phyloP scores from a whole-genome alignment of 2,329 filamentous ascomycete species.

The Dactylellina parvicollis region DNA sequence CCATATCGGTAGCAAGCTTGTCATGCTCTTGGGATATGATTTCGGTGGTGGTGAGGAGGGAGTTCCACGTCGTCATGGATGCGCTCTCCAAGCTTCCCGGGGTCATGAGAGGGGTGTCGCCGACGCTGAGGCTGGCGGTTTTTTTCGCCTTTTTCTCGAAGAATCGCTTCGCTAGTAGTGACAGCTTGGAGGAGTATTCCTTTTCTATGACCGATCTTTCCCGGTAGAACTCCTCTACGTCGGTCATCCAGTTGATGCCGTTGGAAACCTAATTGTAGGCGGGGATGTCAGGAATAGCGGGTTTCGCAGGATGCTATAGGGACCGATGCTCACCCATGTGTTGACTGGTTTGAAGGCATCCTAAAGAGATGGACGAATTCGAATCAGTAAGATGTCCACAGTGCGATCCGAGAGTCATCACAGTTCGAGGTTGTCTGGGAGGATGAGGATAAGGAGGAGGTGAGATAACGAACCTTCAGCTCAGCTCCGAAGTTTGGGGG shows the following conservation, averaged over 20 bases:
- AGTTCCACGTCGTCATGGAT: conserved; percentile 95
- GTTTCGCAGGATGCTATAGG: conserved; percentile 11
- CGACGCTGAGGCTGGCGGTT: conserved; percentile 85
- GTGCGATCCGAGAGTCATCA: too few species aligned
- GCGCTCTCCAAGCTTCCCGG: conserved; percentile 96
- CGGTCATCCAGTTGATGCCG: conserved; percentile 93
- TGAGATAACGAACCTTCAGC: conserved; percentile 74
- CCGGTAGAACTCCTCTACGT: conserved; percentile 96
- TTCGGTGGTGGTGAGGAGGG: conserved; percentile 90
- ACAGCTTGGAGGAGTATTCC: conserved; percentile 91
- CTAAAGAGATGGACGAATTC: conserved; percentile 63
- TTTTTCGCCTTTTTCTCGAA: conserved; percentile 96
- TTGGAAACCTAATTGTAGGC: conserved; percentile 70
- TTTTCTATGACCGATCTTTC: conserved; percentile 94
- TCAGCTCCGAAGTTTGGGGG: conserved; percentile 89
- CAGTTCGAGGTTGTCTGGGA: background rate
- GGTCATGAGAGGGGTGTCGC: conserved; percentile 90
- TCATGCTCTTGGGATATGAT: conserved; percentile 89
- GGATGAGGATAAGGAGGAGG: background rate
- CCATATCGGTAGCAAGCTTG: conserved; percentile 78
- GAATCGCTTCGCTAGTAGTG: conserved; percentile 90
- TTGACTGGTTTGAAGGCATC: conserved; percentile 97
- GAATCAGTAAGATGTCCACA: conserved; percentile 14
- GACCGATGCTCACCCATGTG: conserved; percentile 72
- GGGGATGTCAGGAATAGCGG: background rate